Base-by-base conservation (phyloP, 768 basidiomycete species). In the Termitomyces sp. region DNA sequence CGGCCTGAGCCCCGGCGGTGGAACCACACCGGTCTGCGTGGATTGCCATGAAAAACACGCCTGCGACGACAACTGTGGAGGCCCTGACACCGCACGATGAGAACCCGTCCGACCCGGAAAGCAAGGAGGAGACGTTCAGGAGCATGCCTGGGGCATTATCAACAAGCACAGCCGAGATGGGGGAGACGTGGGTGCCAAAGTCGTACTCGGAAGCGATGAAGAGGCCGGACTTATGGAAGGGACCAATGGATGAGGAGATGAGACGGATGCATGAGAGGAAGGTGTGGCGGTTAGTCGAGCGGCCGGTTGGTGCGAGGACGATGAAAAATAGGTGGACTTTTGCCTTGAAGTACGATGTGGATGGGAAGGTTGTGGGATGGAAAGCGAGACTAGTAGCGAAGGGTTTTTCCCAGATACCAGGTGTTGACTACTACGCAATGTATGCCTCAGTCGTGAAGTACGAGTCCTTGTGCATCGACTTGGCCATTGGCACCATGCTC, bases 381-480 rank as follows among this genome's bases (percentile, higher is more conserved):
- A 45, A 15, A 50, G 49, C 7, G 48, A 38, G 36, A 13, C 12
- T 38, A 11, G 12, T 38, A 12, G 12, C 12, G 12, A 38, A 38
- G 12, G 36, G 57, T 13, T 58, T 49, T 13, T 49, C 57, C 6
- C 57, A 58, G 22, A 62, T 68, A 7, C 65, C 66, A 6, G 75
- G 78, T 7, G 52, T 76, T 18, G 73, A 76, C 55, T 76, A 64
- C 61, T 58, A 58, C 20, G 60, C 59, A 7, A 64, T 45, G 13
- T 65, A 60, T 24, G 55, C 65, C 3, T 50, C 53, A 1, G 61
- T 66, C 20, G 56, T 60, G 8, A 52, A 54, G 15, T 58, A 66
- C 11, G 61, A 38, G 36, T 38, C 36, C 8, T 13, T 38, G 48
- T 48, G 36, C 15, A 46, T 57, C 7, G 46, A 57, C 16, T 32